Percentiles rank a stretch among this genome's conserved stretches.
These are phyloP conservation scores for Ligustrum vulgare DNA, from an alignment of 257 asterid genomes.

Conservation along the genomic window DNA sequence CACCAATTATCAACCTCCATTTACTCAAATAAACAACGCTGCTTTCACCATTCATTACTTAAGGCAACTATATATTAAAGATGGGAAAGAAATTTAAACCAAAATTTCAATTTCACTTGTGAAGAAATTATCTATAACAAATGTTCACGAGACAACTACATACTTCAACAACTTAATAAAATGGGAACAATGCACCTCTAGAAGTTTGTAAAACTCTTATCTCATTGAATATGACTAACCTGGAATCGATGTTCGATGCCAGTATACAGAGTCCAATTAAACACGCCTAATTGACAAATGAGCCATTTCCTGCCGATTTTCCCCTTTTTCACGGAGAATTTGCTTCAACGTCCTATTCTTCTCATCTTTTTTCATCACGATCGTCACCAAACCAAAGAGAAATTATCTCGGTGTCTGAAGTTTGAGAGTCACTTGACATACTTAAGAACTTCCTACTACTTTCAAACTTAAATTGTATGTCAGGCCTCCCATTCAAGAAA, in stretches of 20 bases:
- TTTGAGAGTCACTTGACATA: conserved; percentile 28
- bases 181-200: conserved; percentile 30
- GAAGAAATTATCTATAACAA: conserved; percentile 38
- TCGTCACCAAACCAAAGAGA: conserved; percentile 50
- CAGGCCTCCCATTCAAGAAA: conserved; percentile 51
- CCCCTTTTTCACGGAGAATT: conserved; percentile 40
- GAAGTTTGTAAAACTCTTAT: conserved; percentile 43
- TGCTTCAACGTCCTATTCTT: conserved; percentile 41
- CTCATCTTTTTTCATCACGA: conserved; percentile 34
- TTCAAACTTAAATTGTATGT: conserved; percentile 48
- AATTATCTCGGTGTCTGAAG: conserved; percentile 32
- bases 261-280: conserved; percentile 46
- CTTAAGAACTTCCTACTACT: conserved; percentile 39
- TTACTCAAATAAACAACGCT: background rate
- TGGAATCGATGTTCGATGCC: conserved; percentile 37
- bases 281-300: conserved; percentile 58
- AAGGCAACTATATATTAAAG: background rate
- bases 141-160: conserved; percentile 39
- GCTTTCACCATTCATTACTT: background rate
- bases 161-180: conserved; percentile 42
- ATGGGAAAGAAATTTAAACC: background rate
- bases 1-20: background rate
- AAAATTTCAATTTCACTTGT: conserved; percentile 24
- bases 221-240: too few relatives aligned
- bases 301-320: conserved; percentile 36